A percentile compares a stretch with the other conserved stretches of the same genome.
Evolutionary conservation across 768 basidiomycete genomes (phyloP).

Genomic region (Cytidiella melzeri): DNA sequence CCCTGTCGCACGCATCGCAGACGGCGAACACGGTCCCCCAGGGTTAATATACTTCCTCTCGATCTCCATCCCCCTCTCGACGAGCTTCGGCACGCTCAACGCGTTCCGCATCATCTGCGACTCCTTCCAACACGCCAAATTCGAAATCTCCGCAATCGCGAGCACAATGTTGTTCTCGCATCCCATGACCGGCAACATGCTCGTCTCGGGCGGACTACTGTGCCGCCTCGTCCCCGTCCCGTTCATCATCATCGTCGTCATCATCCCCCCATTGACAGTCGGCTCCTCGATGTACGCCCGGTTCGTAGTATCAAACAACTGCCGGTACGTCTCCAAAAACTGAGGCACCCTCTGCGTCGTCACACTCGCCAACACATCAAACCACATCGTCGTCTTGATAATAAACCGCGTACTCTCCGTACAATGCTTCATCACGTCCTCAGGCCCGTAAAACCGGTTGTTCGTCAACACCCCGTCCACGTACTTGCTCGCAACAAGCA

Average conservation of each 20-base stretch:
- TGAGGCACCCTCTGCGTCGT: constrained; percentile 57
- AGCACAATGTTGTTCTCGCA: constrained; percentile 76
- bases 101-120: constrained; percentile 30
- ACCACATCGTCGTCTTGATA: constrained; percentile 82
- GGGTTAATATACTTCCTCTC: constrained; percentile 38
- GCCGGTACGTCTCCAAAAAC: constrained; percentile 49
- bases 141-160: constrained; percentile 70
- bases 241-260: not conserved
- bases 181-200: constrained; percentile 84
- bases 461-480: constrained; percentile 42
- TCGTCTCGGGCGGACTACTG: constrained; percentile 32
- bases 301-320: constrained; percentile 44
- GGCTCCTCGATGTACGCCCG: constrained; percentile 31
- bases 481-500: constrained; percentile 53
- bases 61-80: constrained; percentile 45
- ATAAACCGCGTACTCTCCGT: constrained; percentile 58
- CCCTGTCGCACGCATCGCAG: constrained; percentile 13
- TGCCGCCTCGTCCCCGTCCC: not conserved
- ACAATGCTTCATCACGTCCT: constrained; percentile 40
- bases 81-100: constrained; percentile 58
- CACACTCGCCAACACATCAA: constrained; percentile 75
- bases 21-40: constrained; percentile 23
- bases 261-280: not conserved
- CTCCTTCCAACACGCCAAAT: constrained; percentile 63
- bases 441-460: constrained; percentile 31